Evolutionary conservation across 2,329 filamentous ascomycete genomes (phyloP).

Genomic region (Hypoxylon sp.): DNA sequence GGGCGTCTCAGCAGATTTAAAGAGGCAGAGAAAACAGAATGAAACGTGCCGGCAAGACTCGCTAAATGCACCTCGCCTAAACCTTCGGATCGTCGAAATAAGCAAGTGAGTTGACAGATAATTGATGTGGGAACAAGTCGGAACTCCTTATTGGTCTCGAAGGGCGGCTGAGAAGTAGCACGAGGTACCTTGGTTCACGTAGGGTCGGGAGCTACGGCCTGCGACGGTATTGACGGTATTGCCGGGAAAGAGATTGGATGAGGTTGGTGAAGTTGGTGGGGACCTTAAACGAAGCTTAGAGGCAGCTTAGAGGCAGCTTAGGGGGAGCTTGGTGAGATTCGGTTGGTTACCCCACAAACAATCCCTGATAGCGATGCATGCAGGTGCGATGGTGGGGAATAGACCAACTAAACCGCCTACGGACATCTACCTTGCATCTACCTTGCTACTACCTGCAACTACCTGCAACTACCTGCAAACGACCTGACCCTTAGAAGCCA

Average conservation of each 20-base stretch:
- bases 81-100: conserved; percentile 43
- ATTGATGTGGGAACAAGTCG: conserved; percentile 28
- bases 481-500: conserved; percentile 9
- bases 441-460: conserved; percentile 10
- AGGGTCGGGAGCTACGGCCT: conserved; percentile 41
- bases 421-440: conserved; percentile 27
- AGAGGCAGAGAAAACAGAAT: conserved; percentile 11
- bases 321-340: conserved; percentile 31
- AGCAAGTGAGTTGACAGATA: conserved; percentile 39
- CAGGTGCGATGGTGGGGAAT: conserved; percentile 32
- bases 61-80: conserved; percentile 40
- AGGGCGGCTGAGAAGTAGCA: conserved; percentile 42
- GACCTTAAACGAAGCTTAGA: background rate
- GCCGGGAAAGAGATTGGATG: conserved; percentile 34
- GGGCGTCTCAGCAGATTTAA: conserved; percentile 15
- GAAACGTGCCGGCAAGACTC: conserved; percentile 38
- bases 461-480: conserved; percentile 6
- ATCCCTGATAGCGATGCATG: conserved; percentile 33
- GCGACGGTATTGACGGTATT: conserved; percentile 42
- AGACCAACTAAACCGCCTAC: background rate
- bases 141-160: conserved; percentile 17
- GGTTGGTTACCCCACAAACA: conserved; percentile 44
- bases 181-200: conserved; percentile 39
- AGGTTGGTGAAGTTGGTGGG: background rate
- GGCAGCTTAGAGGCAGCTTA: background rate